Conservation (phyloP, 352 stramenopile genomes). For the Globisporangium iwayamae region DNA sequence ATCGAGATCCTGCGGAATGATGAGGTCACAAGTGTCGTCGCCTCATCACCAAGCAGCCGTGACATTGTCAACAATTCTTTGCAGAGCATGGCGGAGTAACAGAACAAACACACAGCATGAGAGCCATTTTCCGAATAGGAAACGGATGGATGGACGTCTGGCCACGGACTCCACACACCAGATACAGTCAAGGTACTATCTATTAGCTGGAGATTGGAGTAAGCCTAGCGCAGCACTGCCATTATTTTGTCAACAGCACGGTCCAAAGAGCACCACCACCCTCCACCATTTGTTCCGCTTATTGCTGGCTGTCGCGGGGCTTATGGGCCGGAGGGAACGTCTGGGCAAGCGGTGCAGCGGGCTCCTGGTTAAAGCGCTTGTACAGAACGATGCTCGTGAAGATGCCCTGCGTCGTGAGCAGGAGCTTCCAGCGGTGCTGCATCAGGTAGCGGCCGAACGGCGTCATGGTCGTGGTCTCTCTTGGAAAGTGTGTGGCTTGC, state of each 20-base stretch:
- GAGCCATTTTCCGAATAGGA: neutral
- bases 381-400: constrained; percentile 64
- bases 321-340: constrained; percentile 9
- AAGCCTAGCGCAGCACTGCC: neutral
- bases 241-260: neutral
- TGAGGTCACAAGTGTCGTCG: neutral
- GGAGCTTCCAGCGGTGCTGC: constrained; percentile 71
- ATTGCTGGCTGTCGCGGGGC: neutral
- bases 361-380: constrained; percentile 43
- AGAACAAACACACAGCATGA: neutral
- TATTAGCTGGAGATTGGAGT: neutral
- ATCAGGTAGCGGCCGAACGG: constrained; percentile 54
- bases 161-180: neutral
- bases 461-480: constrained; percentile 22
- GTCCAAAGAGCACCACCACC: too few relatives aligned
- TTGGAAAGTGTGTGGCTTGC: neutral
- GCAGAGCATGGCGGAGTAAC: neutral
- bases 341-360: constrained; percentile 13
- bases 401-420: constrained; percentile 67
- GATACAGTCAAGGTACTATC: neutral
- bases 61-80: neutral
- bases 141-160: neutral
- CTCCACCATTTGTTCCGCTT: neutral
- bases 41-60: neutral
- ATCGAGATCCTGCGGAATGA: constrained; percentile 1